Base-by-base conservation (phyloP, 768 basidiomycete species). In the Boletus subcaerulescens region DNA sequence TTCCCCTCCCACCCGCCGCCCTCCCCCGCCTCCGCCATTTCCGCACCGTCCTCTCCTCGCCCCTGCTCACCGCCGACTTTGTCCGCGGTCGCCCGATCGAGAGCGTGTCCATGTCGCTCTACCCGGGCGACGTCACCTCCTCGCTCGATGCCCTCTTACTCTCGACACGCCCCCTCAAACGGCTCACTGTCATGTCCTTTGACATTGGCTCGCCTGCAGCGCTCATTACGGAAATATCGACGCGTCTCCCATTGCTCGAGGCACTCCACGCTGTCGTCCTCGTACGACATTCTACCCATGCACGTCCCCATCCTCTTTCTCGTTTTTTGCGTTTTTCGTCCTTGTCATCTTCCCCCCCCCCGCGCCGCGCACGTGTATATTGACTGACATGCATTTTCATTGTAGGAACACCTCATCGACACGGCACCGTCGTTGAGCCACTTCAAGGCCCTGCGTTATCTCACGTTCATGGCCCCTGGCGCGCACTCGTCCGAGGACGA, bases 231-330 rank as follows among this genome's bases (percentile, higher is more conserved):
- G 77, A 80, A 46, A 72, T 87, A 4, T 74, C 80, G 11, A 55
- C 60, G 42, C 74, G 80, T 5, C 71, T 85, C 5, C 76, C 78
- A 0, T 49, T 72, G 33, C 69, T 87, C 45, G 83, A 87, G 63
- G 82, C 84, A 1, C 65, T 87, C 31, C 84, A 86, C 60, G 69
- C 86, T 31, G 82, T 87, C 11, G 74, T 84, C 44, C 70, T 85
- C 20, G 72, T 79, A 58, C 74, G 78, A 3, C 74, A 77, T 14
- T 80, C 79, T 50, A 75, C 73, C 3, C 70, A 75, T 44, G 83
- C 77, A 60, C 61, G 82, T 72, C 38, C 18, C 10, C 3, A 8
- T 22, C 40, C 35, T 15, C 24, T 26, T 6, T 24, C 6, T 24
- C 7, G 26, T 26, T 8, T 0, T 24, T 24, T 24, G 0, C 24